These are phyloP conservation scores for Tricholoma flavovirens DNA, from an alignment of 768 basidiomycete genomes.

Conservation along the genomic window DNA sequence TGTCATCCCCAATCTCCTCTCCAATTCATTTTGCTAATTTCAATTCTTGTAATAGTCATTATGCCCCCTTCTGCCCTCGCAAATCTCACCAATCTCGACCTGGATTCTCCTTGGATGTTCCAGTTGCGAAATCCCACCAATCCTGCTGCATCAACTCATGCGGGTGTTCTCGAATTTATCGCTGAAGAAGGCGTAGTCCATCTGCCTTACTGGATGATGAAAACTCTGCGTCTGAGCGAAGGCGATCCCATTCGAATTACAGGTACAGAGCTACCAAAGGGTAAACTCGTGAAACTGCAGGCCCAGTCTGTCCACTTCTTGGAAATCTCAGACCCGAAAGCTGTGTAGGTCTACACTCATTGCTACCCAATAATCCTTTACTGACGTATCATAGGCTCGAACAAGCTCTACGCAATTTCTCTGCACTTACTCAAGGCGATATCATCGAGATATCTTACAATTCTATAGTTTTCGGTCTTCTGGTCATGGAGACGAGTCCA, in stretches of 20 bases:
- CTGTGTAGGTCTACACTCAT: slow-evolving; percentile 63
- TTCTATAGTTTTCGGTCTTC: slow-evolving; percentile 87
- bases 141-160: slow-evolving; percentile 82
- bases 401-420: slow-evolving; percentile 90
- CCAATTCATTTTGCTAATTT: slow-evolving; percentile 5
- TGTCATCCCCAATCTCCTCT: slow-evolving; percentile 14
- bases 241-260: slow-evolving; percentile 94
- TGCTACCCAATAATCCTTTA: background rate
- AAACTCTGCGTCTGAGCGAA: slow-evolving; percentile 85
- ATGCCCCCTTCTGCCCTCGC: slow-evolving; percentile 97
- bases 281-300: slow-evolving; percentile 94
- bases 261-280: slow-evolving; percentile 83
- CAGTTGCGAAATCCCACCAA: slow-evolving; percentile 89
- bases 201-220: slow-evolving; percentile 99
- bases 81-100: slow-evolving; percentile 77
- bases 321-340: slow-evolving; percentile 95
- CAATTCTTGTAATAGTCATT: slow-evolving; percentile 55
- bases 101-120: slow-evolving; percentile 94
- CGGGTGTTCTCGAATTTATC: slow-evolving; percentile 98
- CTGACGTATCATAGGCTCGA: slow-evolving; percentile 61
- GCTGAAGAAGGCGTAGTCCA: slow-evolving; percentile 95
- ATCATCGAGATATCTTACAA: slow-evolving; percentile 99
- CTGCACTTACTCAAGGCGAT: slow-evolving; percentile 88
- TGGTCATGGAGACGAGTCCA: slow-evolving; percentile 91
- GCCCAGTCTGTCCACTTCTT: slow-evolving; percentile 93